Evolutionary conservation across 345 rosid genomes (phyloP).

Genomic region (Cardamine resedifolia): DNA sequence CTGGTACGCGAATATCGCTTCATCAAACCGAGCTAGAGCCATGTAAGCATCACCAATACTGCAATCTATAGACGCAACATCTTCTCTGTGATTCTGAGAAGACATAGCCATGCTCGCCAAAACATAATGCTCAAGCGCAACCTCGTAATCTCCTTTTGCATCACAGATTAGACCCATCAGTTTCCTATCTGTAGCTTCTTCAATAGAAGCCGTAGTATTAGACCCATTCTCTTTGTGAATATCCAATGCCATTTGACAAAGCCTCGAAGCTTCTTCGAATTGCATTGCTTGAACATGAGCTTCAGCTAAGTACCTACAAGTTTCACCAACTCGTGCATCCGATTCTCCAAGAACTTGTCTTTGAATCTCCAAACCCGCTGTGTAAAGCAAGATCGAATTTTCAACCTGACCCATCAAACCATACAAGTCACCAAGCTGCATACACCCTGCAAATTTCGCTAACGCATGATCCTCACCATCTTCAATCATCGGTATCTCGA

Average conservation of each 20-base stretch:
- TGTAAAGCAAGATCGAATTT: constrained; percentile 71
- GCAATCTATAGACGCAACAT: constrained; percentile 78
- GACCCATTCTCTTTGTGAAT: constrained; percentile 66
- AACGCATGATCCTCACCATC: constrained; percentile 78
- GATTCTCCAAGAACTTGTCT: constrained; percentile 80
- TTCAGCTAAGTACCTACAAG: constrained; percentile 82
- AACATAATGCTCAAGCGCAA: constrained; percentile 88
- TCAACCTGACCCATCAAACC: constrained; percentile 82
- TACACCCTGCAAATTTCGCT: constrained; percentile 93
- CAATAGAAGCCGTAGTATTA: constrained; percentile 48
- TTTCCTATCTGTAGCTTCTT: constrained; percentile 88
- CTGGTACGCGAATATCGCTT: constrained; percentile 83
- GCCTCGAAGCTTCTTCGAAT: constrained; percentile 76
- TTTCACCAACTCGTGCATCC: constrained; percentile 76
- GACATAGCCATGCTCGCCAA: constrained; percentile 90
- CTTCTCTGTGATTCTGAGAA: constrained; percentile 57
- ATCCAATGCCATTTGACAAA: constrained; percentile 76
- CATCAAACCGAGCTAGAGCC: constrained; percentile 81
- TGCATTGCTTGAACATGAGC: constrained; percentile 89
- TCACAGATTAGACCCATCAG: constrained; percentile 88
- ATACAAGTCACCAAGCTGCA: constrained; percentile 94
- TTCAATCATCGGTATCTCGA: constrained; percentile 70
- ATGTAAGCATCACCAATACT: constrained; percentile 91
- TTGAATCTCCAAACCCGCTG: constrained; percentile 91
- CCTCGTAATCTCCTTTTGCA: constrained; percentile 69